phyloP scores from a whole-genome alignment of 2,329 filamentous ascomycete species.

The Colletotrichum cereale region DNA sequence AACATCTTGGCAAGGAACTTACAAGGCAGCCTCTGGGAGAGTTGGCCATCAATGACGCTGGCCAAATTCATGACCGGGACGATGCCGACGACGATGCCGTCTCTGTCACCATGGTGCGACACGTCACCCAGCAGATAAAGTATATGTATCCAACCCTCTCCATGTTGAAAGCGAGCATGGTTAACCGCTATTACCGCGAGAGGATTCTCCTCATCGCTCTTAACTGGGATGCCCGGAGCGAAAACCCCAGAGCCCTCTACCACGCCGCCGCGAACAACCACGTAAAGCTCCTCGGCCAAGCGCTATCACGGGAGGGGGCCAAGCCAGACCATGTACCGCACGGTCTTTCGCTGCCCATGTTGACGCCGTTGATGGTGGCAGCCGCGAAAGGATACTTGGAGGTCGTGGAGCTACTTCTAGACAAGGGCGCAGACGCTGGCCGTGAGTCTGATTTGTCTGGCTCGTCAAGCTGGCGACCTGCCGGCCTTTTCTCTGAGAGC shows the following conservation, averaged over 20 bases:
- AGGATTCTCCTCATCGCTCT: constrained; percentile 1
- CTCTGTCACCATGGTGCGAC: background rate
- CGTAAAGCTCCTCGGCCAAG: background rate
- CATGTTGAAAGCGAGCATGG: constrained; percentile 24
- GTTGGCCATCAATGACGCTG: background rate
- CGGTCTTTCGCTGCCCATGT: background rate
- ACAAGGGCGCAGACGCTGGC: background rate
- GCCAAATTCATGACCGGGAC: background rate
- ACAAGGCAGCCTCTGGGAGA: background rate
- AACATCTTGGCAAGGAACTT: background rate
- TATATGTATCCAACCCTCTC: background rate
- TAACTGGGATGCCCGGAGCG: constrained; percentile 10
- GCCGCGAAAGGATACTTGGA: constrained; percentile 3
- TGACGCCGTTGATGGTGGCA: constrained; percentile 14
- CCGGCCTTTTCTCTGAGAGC: background rate
- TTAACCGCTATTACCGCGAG: background rate
- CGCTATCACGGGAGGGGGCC: background rate
- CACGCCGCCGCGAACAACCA: constrained; percentile 15
- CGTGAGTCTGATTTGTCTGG: background rate
- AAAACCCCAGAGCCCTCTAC: constrained; percentile 15
- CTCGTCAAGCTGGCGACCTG: background rate
- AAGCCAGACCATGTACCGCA: constrained; percentile 2
- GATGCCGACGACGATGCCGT: background rate
- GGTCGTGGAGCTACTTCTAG: background rate
- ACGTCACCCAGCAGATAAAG: background rate